Evolutionary conservation across 2,329 filamentous ascomycete genomes (phyloP), one percentile per base, ranked within the genome.

Genomic region (Beauveria pseudobassiana): DNA sequence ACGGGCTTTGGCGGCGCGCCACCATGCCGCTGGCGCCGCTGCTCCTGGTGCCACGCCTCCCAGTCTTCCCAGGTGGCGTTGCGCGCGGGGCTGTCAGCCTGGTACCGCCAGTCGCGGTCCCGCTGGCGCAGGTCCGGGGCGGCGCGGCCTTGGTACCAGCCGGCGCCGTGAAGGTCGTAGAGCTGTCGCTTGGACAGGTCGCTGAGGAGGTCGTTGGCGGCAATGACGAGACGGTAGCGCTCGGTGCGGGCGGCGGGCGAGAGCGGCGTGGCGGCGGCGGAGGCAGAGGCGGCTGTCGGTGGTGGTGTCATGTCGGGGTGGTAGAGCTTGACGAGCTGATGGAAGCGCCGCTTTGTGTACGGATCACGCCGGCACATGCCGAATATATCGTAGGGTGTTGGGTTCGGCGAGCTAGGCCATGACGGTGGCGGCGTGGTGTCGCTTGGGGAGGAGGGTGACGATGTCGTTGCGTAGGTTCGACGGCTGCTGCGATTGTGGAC

Each of bases 11-110:
- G 83, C 65, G 75, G 77, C 65, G 72, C 72, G 69, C 69, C 70
- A 67, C 79, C 77, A 54, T 79, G 73, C 70, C 78, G 73, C 24
- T 40, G 72, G 73, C 80, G 73, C 70, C 78, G 73, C 56, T 63
- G 71, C 73, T 80, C 73, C 40, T 85, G 79, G 67, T 90, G 83
- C 87, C 89, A 96, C 50, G 81, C 82, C 76, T 96, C 91, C 93
- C 93, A 97, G 73, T 99, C 95, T 72, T 99, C 95, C 95, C 95
- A 99, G 0, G 95, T 98, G 1, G 91, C 95, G 72, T 98, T 98
- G 67, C 76, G 75, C 56, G 80, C 81, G 14, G 83, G 73, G 60
- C 75, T 82, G 26, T 77, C 78, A 0, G 78, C 76, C 40, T 72
- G 71, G 16, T 76, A 68, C 42, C 82, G 78, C 83, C 83, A 87